Evolutionary conservation across 1,139 yeast genomes (phyloP), one percentile per base, ranked within the genome.

Genomic region (Yamadazyma atmosphaerica): DNA sequence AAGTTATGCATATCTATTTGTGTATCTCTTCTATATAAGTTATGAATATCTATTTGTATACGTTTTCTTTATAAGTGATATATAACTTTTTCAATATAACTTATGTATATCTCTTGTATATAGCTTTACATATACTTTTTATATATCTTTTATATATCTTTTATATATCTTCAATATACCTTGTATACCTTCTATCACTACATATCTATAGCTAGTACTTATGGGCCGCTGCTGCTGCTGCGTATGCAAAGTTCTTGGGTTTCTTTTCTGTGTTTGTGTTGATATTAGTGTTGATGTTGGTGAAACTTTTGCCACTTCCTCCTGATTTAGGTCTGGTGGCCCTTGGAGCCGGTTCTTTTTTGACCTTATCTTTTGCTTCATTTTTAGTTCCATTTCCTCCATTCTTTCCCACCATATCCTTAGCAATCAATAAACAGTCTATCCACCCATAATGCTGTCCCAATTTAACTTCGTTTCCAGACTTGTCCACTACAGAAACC

Each of bases 221-320:
- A 45, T 61, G 65, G 37, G 65, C 75, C 9, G 76, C 76, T 7
- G 77, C 74, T 3, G 77, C 77, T 1, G 77, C 77, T 4, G 76
- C 76, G 41, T 62, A 65, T 41, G 76, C 76, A 61, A 70, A 70
- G 32, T 59, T 63, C 34, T 57, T 62, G 4, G 31, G 19, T 16
- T 14, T 10, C 10, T 16, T 14, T 12, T 36, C 41, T 13, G 9
- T 30, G 34, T 25, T 14, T 31, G 28, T 19, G 22, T 33, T 38
- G 13, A 4, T 19, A 8, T 13, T 9, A 19, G 11, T 29, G 7
- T n/a, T 16, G 12, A 13, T 7, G 33, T 34, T n/a, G n/a, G n/a
- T 24, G 31, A 32, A 17, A 26, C 35, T 24, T 35, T 35, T 28
- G 43, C 32, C 30, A 28, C 10, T 28, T 9, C 31, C 31, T 4